Conservation (phyloP, 2,329 filamentous ascomycete genomes). For the Trichophyton mentagrophytes region DNA sequence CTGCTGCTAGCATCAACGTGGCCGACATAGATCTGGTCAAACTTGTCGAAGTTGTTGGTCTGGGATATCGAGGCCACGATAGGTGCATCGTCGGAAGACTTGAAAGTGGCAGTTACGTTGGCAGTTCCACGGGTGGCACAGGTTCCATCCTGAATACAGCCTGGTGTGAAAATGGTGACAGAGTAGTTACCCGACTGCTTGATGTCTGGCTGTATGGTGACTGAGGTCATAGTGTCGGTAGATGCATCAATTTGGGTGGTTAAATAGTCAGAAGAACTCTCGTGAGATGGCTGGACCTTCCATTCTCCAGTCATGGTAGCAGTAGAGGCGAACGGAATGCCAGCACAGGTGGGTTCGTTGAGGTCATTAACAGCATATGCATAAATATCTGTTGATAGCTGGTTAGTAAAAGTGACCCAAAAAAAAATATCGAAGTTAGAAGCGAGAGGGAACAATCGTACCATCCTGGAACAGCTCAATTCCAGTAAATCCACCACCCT, state of each 20-base stretch:
- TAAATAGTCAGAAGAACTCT: conserved; percentile 62
- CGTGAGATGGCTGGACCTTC: conserved; percentile 52
- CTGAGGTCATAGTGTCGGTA: conserved; percentile 47
- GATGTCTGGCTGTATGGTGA: conserved; percentile 74
- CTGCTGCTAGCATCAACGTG: conserved; percentile 61
- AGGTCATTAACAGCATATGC: conserved; percentile 75
- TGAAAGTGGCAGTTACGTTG: conserved; percentile 64
- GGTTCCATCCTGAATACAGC: conserved; percentile 66
- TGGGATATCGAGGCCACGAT: conserved; percentile 60
- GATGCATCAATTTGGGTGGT: conserved; percentile 51
- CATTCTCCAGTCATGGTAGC: conserved; percentile 63
- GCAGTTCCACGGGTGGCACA: conserved; percentile 68
- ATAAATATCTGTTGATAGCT: conserved; percentile 48
- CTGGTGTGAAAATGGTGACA: conserved; percentile 82
- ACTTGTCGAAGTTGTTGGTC: conserved; percentile 94
- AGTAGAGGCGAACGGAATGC: conserved; percentile 49
- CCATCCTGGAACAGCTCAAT: conserved; percentile 75
- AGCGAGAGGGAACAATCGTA: conserved; percentile 20
- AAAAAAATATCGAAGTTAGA: neutral
- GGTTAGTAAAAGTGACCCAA: conserved; percentile 6
- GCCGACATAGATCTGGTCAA: conserved; percentile 81
- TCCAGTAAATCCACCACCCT: conserved; percentile 70
- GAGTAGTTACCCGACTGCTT: conserved; percentile 83
- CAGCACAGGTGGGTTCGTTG: conserved; percentile 74
- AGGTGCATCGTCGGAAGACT: conserved; percentile 35